phyloP scores from a whole-genome alignment of 228 moss, liverwort and hornwort species.

The Sphagnum fallax region DNA sequence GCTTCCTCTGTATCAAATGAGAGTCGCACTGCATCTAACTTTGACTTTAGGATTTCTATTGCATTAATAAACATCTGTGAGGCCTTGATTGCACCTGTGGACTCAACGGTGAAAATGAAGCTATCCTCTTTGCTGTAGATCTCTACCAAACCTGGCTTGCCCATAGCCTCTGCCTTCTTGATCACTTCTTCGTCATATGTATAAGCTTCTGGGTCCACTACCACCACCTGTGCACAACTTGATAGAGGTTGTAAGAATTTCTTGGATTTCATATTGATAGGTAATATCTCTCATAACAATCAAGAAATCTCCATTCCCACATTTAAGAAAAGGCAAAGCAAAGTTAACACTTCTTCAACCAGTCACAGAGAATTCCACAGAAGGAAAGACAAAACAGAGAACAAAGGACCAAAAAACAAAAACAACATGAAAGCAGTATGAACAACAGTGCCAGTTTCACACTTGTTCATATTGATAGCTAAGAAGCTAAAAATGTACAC shows the following conservation, averaged over 20 bases:
- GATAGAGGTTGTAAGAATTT: not conserved
- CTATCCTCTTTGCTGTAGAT: slow-evolving; percentile 90
- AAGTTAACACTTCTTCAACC: not conserved
- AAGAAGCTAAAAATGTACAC: too few species aligned
- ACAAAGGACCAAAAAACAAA: not conserved
- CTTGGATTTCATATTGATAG: not conserved
- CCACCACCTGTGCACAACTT: slow-evolving; percentile 58
- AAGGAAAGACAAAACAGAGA: not conserved
- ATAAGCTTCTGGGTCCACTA: slow-evolving; percentile 90
- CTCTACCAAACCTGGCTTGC: slow-evolving; percentile 92
- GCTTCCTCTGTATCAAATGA: slow-evolving; percentile 96
- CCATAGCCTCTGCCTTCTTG: slow-evolving; percentile 99
- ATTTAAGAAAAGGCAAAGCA: not conserved
- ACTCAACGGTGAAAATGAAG: slow-evolving; percentile 96
- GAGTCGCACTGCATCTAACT: slow-evolving; percentile 89
- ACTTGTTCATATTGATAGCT: too few species aligned
- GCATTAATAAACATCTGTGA: slow-evolving; percentile 95
- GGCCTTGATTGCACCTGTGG: slow-evolving; percentile 86
- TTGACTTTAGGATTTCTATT: slow-evolving; percentile 78
- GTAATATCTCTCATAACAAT: slow-evolving; percentile 1
- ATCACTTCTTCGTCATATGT: slow-evolving; percentile 91
- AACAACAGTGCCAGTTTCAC: too few species aligned
- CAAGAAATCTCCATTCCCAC: not conserved
- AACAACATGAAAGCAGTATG: not conserved
- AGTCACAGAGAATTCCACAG: not conserved